Percentiles rank a stretch among this genome's conserved stretches.
These are phyloP conservation scores for Nigrograna mackinnonii DNA, from an alignment of 2,329 filamentous ascomycete genomes.

Conservation along the genomic window DNA sequence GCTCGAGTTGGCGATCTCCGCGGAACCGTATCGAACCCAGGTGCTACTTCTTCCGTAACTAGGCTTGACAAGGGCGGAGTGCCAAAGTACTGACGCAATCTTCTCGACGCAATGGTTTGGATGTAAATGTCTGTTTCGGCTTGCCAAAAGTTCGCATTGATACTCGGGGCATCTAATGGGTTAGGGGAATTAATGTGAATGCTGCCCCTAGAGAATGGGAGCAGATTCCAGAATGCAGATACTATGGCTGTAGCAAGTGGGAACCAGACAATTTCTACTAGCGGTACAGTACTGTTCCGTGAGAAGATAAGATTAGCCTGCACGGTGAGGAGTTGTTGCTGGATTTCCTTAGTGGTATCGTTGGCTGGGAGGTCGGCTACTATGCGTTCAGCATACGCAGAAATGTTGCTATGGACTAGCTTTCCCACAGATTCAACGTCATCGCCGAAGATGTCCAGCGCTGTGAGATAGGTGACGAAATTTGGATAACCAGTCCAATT, in stretches of 20 bases:
- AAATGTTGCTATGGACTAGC: slow-evolving; percentile 26
- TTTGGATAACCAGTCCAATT: slow-evolving; percentile 43
- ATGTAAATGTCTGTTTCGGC: slow-evolving; percentile 41
- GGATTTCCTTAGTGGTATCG: slow-evolving; percentile 25
- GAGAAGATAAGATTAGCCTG: slow-evolving; percentile 55
- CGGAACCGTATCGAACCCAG: slow-evolving; percentile 24
- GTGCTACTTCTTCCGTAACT: slow-evolving; percentile 20
- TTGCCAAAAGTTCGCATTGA: slow-evolving; percentile 49
- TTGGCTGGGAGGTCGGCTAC: slow-evolving; percentile 19
- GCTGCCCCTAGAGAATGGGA: slow-evolving; percentile 40
- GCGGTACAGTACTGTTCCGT: slow-evolving; percentile 41
- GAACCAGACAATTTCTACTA: slow-evolving; percentile 52
- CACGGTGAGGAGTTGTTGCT: slow-evolving; percentile 47
- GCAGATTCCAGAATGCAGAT: slow-evolving; percentile 43
- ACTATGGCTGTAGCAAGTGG: slow-evolving; percentile 32
- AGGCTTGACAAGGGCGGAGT: slow-evolving; percentile 26
- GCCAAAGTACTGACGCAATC: slow-evolving; percentile 30
- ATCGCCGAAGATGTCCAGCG: slow-evolving; percentile 38
- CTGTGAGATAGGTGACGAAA: slow-evolving; percentile 40
- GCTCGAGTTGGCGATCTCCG: slow-evolving; percentile 15
- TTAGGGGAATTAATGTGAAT: slow-evolving; percentile 35
- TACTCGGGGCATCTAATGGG: slow-evolving; percentile 37
- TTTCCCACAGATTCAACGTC: slow-evolving; percentile 22
- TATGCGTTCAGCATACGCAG: slow-evolving; percentile 29
- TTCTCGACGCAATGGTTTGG: slow-evolving; percentile 37